Percentiles rank a stretch among this genome's conserved stretches.
These are phyloP conservation scores for Alternaria incomplexa DNA, from an alignment of 2,329 filamentous ascomycete genomes.

Conservation along the genomic window DNA sequence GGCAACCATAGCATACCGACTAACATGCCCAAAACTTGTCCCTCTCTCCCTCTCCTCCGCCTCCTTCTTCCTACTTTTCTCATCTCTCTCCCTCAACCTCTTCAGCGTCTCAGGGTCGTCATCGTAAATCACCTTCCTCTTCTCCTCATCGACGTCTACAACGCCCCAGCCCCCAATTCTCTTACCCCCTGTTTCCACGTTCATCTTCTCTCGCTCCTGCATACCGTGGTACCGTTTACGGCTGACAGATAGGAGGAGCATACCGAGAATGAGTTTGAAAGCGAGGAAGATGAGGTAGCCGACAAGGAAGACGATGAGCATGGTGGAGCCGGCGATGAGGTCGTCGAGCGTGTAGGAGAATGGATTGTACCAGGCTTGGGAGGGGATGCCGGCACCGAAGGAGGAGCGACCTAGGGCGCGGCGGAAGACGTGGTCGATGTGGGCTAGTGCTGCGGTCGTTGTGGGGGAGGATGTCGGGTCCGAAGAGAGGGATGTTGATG, in stretches of 20 bases:
- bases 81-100: slow-evolving; percentile 65
- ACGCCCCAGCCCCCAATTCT: slow-evolving; percentile 82
- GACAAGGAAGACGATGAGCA: slow-evolving; percentile 83
- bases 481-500: slow-evolving; percentile 68
- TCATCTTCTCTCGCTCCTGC: slow-evolving; percentile 68
- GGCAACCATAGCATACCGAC: slow-evolving; percentile 91
- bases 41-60: slow-evolving; percentile 56
- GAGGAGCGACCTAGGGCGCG: slow-evolving; percentile 77
- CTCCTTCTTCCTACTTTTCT: slow-evolving; percentile 67
- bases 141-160: slow-evolving; percentile 88
- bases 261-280: slow-evolving; percentile 82
- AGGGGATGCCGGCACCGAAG: slow-evolving; percentile 55
- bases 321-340: slow-evolving; percentile 76
- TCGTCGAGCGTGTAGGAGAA: slow-evolving; percentile 70
- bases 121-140: slow-evolving; percentile 82
- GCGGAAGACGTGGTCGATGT: slow-evolving; percentile 78
- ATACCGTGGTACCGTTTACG: slow-evolving; percentile 80
- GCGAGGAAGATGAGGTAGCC: slow-evolving; percentile 85
- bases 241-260: slow-evolving; percentile 81
- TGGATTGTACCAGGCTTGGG: slow-evolving; percentile 38
- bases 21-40: slow-evolving; percentile 70
- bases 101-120: slow-evolving; percentile 78
- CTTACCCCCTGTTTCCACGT: slow-evolving; percentile 71
- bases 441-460: slow-evolving; percentile 77
- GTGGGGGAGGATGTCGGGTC: slow-evolving; percentile 69